Base-by-base conservation (phyloP, 768 basidiomycete genomes). In the Zangia roseola region DNA sequence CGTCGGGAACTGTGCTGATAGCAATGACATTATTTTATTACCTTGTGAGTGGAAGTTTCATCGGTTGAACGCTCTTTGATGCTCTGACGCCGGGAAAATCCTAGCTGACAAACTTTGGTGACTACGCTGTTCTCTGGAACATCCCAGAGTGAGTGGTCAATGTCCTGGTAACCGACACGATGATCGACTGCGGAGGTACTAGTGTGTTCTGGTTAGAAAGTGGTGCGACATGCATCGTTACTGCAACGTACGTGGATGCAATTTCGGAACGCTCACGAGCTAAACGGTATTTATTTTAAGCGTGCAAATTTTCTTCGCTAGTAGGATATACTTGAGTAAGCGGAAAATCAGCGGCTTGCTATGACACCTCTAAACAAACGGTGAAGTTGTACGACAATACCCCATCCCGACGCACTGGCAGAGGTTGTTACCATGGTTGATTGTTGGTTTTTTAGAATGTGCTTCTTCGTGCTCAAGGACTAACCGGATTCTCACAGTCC, bases 241-340 rank as follows among this genome's bases (percentile, higher is more conserved):
- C 46, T 39, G 35, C 43, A 30, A 26, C 12, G 43, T 57, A 43
- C 33, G 50, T 33, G 26, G 1, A 35, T 25, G 17, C 13, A 8
- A 26, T 10, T 9, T 33, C 14, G 20, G 34, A 26, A 8, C 24
- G 13, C 47, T 16, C 26, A 1, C 20, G 25, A 34, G n/a, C 19
- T 8, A 10, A 26, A 34, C 19, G 17, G 14, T 10, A 40, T 16
- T 26, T 23, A 19, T 23, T 39, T 39, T 23, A 36, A 50, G 52
- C 17, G 31, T 50, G 17, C 51, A 49, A 13, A 26, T 39, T 30
- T 45, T 45, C 39, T 47, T 58, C 13, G 41, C 20, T 23, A 26
- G 45, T 6, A 49, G 52, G 17, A 44, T 54, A 28, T 45, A 48
- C 36, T 36, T 45, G 25, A 47, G 45, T 37, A 25, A 50, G 48